Evolutionary conservation across 2,329 filamentous ascomycete species (phyloP).

Genomic region (Xylaria arbuscula): DNA sequence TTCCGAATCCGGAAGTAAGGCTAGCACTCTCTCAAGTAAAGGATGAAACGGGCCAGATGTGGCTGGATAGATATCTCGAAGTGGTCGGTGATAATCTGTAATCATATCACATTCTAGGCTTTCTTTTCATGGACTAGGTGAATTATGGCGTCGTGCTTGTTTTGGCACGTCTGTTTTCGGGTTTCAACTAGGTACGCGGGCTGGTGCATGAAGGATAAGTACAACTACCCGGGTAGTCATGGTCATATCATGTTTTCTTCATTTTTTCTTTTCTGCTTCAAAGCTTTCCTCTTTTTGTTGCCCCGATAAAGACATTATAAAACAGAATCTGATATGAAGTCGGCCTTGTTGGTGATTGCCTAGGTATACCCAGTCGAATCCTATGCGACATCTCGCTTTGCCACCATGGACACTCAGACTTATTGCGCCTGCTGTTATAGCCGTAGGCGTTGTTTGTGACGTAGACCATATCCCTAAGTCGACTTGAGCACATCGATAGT

Average conservation of each 20-base stretch:
- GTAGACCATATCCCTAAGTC: neutral
- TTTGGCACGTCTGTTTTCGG: too few species aligned
- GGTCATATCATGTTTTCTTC: neutral
- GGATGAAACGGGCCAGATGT: neutral
- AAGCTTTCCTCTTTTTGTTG: too few species aligned
- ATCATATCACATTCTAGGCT: conserved; percentile 11
- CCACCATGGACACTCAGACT: neutral
- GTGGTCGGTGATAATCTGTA: neutral
- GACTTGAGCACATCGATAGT: neutral
- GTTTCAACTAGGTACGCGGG: neutral
- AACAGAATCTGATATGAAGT: too few species aligned
- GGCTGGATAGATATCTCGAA: neutral
- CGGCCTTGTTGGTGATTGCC: too few species aligned
- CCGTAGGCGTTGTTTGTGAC: neutral
- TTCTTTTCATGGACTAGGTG: neutral
- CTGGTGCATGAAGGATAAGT: neutral
- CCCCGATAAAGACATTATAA: too few species aligned
- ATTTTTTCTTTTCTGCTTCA: neutral
- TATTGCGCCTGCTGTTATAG: neutral
- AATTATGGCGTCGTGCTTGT: neutral
- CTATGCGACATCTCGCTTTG: neutral
- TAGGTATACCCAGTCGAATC: neutral
- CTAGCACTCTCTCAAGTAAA: neutral
- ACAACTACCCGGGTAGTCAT: neutral
- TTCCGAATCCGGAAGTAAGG: conserved; percentile 6